Percentiles rank a stretch among this genome's conserved stretches.
These are phyloP conservation scores for Torulaspora gathmanii DNA, from an alignment of 805 yeast genomes.

Conservation along the genomic window DNA sequence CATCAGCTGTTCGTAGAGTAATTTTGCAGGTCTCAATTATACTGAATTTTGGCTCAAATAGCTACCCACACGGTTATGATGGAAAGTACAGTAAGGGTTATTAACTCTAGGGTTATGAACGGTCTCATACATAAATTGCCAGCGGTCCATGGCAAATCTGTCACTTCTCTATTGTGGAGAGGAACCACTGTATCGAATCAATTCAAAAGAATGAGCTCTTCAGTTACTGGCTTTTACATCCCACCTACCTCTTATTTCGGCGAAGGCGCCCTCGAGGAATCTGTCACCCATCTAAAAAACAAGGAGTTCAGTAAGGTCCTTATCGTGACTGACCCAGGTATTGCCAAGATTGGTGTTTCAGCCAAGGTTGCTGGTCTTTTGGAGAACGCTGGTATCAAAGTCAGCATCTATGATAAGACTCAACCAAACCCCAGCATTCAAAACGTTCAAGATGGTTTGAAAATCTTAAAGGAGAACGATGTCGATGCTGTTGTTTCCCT, in stretches of 20 bases:
- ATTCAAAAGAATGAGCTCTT: slow-evolving; percentile 10
- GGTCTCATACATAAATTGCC: slow-evolving; percentile 8
- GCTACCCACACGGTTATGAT: slow-evolving; percentile 1
- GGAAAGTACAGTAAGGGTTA: slow-evolving; percentile 6
- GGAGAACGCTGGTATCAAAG: slow-evolving; percentile 18
- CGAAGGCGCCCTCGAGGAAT: slow-evolving; percentile 24
- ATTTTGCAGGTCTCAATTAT: too few relatives aligned
- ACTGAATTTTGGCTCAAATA: background rate
- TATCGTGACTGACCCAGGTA: slow-evolving; percentile 32
- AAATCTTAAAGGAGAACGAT: slow-evolving; percentile 14
- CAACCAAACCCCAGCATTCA: slow-evolving; percentile 23
- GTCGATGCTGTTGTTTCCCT: slow-evolving; percentile 42
- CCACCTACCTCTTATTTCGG: slow-evolving; percentile 26
- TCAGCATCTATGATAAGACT: slow-evolving; percentile 23
- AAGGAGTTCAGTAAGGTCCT: slow-evolving; percentile 20
- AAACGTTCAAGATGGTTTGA: slow-evolving; percentile 20
- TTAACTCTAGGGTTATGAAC: slow-evolving; percentile 2
- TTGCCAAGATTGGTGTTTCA: slow-evolving; percentile 29
- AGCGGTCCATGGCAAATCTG: background rate
- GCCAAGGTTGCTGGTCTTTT: slow-evolving; percentile 22
- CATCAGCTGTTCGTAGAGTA: too few relatives aligned
- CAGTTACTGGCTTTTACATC: slow-evolving; percentile 23
- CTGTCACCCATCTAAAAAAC: slow-evolving; percentile 16
- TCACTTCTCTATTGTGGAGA: slow-evolving; percentile 1
- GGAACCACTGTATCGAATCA: background rate